Evolutionary conservation across 2,329 filamentous ascomycete genomes (phyloP), one percentile per base, ranked within the genome.

Genomic region (Tolypocladium tropicale): DNA sequence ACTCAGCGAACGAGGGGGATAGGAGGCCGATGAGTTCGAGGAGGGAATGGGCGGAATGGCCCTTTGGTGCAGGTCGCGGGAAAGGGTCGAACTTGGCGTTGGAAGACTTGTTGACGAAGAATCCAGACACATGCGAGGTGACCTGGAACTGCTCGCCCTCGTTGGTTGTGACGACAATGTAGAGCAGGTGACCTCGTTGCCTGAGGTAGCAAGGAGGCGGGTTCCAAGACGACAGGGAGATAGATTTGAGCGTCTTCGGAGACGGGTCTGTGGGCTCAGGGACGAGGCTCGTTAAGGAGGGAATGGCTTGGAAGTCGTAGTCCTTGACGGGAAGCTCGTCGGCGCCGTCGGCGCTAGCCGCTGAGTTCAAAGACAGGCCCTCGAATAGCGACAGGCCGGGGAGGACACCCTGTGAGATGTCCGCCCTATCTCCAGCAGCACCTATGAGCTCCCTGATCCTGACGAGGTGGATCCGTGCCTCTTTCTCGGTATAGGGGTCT

Each of bases 401-500:
- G 55, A 89, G 79, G 57, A 96, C 84, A 58, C 94, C 94, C 64
- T 95, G 88, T 48, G 95, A 80, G 56, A 86, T 84, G 70, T 97
- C 94, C 55, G 90, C 88, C 58, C 92, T 86, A 71, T 96, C 85
- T 46, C 91, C 91, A 46, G 93, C 86, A 64, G 93, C 93, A 52
- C 94, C 94, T 64, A 99, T 91, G 62, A 99, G 81, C 69, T 99
- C 94, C 60, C 94, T 83, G 59, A 96, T 87, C 62, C 94, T 83
- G 54, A 99, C 84, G 61, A 97, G 77, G 73, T 99, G 94, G 78
- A 99, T 88, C 62, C 95, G 86, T 33, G 94, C 93, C 75, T 99
- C 94, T 76, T 96, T 97, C 76, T 99, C 94, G 48, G 90, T 99
- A 72, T 99, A 99, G 50, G 95, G 90, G 68, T 99, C 94, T 74